These are phyloP conservation scores for Cercophora samala DNA, from an alignment of 495 filamentous ascomycete genomes.

Conservation along the genomic window DNA sequence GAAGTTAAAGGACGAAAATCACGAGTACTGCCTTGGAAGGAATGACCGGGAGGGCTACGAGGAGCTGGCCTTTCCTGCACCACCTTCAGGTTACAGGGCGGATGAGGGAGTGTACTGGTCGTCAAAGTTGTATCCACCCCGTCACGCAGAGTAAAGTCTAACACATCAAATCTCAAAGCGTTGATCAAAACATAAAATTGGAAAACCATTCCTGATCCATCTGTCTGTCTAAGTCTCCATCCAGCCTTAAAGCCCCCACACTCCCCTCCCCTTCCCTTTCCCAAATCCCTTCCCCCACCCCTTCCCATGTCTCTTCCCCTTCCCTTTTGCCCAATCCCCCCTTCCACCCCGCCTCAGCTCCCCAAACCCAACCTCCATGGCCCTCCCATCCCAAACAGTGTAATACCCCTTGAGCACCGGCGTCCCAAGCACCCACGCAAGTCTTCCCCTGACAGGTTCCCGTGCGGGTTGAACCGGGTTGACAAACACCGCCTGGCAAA, in stretches of 20 bases:
- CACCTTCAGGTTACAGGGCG: neutral
- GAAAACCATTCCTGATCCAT: too few species aligned
- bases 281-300: neutral
- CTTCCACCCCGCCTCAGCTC: neutral
- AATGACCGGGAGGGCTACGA: neutral
- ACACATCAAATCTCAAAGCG: too few species aligned
- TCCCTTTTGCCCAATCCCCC: neutral
- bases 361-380: constrained; percentile 22
- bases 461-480: constrained; percentile 11
- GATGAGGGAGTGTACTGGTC: neutral
- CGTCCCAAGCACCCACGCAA: constrained; percentile 27
- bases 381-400: constrained; percentile 27
- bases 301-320: neutral
- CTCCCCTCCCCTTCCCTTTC: neutral
- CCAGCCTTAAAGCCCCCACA: neutral
- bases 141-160: too few species aligned
- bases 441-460: constrained; percentile 20
- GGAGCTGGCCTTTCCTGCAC: neutral
- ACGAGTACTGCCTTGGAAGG: neutral
- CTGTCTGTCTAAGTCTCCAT: too few species aligned
- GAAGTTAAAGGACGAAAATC: neutral
- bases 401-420: constrained; percentile 27
- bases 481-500: constrained; percentile 27
- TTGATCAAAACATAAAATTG: too few species aligned
- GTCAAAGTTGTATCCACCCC: neutral